phyloP scores from a whole-genome alignment of 2,329 filamentous ascomycete species.

The Chrysosphaeria jannelii region DNA sequence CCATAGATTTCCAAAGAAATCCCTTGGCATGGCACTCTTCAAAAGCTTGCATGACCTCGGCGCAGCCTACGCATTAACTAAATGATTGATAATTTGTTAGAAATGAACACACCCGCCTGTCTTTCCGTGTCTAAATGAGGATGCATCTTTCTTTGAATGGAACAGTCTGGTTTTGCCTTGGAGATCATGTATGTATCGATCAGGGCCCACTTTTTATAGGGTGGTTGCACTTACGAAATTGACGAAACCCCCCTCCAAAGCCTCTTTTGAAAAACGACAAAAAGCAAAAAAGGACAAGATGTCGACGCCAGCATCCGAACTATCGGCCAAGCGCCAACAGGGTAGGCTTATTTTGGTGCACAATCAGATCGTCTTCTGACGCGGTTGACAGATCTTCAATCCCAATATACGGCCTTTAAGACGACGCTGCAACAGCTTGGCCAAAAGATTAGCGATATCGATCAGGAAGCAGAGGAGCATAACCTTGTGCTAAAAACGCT shows the following conservation, averaged over 20 bases:
- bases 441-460: slow-evolving; percentile 88
- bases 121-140: slow-evolving; percentile 86
- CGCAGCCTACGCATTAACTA: slow-evolving; percentile 79
- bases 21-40: slow-evolving; percentile 85
- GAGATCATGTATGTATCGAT: no score
- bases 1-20: slow-evolving; percentile 73
- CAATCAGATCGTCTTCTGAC: no score
- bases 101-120: slow-evolving; percentile 34
- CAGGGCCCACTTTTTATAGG: background rate
- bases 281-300: background rate
- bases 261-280: background rate
- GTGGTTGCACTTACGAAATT: no score
- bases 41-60: slow-evolving; percentile 74
- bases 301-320: slow-evolving; percentile 2
- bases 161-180: no score
- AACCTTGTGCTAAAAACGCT: slow-evolving; percentile 94
- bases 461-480: slow-evolving; percentile 92
- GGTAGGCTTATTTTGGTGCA: no score
- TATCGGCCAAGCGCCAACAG: slow-evolving; percentile 39
- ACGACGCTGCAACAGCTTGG: slow-evolving; percentile 68
- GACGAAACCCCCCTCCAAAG: background rate
- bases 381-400: slow-evolving; percentile 55
- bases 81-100: no score
- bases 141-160: slow-evolving; percentile 56
- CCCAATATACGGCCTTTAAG: slow-evolving; percentile 51